Evolutionary conservation across 208 protist species (phyloP).

Genomic region (Leptomonas pyrrhocoris): DNA sequence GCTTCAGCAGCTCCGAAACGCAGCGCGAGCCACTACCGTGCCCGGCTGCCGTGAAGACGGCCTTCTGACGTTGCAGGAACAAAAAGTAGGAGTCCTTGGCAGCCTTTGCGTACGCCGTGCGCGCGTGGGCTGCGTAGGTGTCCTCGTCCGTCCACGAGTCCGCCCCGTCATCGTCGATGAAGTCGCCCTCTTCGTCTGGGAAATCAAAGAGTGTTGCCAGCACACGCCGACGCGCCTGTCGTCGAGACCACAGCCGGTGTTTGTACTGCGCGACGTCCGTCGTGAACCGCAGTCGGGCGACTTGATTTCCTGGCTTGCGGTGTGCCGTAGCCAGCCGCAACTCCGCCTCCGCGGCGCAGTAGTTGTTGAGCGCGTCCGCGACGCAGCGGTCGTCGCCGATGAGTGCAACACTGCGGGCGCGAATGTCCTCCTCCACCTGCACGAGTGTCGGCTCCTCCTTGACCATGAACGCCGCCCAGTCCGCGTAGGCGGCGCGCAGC

Average conservation of each 20-base stretch:
- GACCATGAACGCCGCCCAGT: constrained; percentile 43
- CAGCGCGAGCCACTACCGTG: constrained; percentile 31
- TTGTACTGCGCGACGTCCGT: constrained; percentile 51
- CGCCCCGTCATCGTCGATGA: constrained; percentile 13
- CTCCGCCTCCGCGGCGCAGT: constrained; percentile 50
- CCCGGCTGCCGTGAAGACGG: constrained; percentile 18
- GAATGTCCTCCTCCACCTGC: constrained; percentile 52
- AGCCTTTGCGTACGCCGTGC: constrained; percentile 16
- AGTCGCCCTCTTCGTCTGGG: constrained; percentile 31
- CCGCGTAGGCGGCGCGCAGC: constrained; percentile 45
- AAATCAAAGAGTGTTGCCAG: constrained; percentile 24
- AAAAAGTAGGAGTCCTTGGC: constrained; percentile 57
- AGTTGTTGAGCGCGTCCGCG: constrained; percentile 41
- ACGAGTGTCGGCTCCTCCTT: constrained; percentile 26
- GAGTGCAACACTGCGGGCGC: constrained; percentile 40
- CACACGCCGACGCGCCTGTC: constrained; percentile 45
- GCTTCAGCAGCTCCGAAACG: constrained; percentile 44
- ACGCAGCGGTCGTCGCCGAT: constrained; percentile 66
- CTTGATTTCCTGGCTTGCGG: constrained; percentile 17
- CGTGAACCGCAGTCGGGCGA: constrained; percentile 23
- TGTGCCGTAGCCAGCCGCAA: constrained; percentile 41
- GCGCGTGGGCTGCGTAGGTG: constrained; percentile 25
- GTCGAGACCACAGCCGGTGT: constrained; percentile 50
- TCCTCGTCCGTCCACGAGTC: constrained; percentile 22
- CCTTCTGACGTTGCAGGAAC: constrained; percentile 48